Base-by-base conservation (phyloP, 2,329 filamentous ascomycete genomes). In the Cryphonectria nitschkei region DNA sequence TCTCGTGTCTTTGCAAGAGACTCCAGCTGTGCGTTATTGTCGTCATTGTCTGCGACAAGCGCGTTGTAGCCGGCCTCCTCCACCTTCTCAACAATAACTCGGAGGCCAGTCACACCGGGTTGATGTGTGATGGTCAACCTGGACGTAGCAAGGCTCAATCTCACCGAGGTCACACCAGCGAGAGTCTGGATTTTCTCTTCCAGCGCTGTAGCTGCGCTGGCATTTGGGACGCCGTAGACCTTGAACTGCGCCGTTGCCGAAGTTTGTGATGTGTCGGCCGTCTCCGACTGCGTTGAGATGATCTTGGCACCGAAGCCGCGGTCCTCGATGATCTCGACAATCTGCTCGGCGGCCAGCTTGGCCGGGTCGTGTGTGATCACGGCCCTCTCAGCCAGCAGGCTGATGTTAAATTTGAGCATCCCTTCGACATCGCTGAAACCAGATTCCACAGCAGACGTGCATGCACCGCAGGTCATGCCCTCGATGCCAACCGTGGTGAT, bases 381-480 rank as follows among this genome's bases (percentile, higher is more conserved):
- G 4, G 95, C 95, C 72, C 95, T 90, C 80, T 98, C 96, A 4
- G 96, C 97, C 43, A 98, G 86, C 75, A 99, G 84, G 81, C 94
- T 97, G 80, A 99, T 97, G 78, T 97, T 97, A 84, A 98, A 97
- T 74, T 94, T 93, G 69, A 94, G 78, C 22, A 98, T 81, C 32
- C 96, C 96, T 13, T 92, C 89, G 1, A 95, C 81, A 73, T 87
- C 88, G 75, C 89, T 88, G 81, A 99, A 96, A 3, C 92, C 94
- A 66, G 89, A 87, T 77, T 98, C 93, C 1, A 98, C 90, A 7
- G 95, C 94, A 1, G 95, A 95, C 0, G 96, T 98, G 81, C 96
- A 99, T 58, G 96, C 94, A 32, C 95, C 95, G 78, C 96, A 98
- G 1, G 96, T 99, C 96, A 99, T 99, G 66, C 96, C 96, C 75